Base-by-base conservation (phyloP, 306 rosid genomes). In the Coriaria nepalensis region DNA sequence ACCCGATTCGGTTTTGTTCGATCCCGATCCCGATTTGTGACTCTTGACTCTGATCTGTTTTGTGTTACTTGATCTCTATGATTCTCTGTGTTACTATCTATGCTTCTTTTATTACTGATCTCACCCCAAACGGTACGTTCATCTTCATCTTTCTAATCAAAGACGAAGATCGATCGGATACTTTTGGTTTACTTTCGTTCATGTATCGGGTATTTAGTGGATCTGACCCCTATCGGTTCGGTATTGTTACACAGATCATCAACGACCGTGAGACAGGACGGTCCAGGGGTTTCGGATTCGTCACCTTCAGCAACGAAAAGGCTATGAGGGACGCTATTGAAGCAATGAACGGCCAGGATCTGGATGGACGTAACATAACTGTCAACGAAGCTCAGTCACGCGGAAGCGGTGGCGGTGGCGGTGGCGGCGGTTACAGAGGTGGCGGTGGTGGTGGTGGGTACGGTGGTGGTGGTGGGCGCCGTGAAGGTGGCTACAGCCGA, bases 251-350 rank as follows among this genome's bases (percentile, higher is more conserved):
- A n/a, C 59, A 90, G 95, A 79, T 90, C 9, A 86, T 90, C 34
- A 85, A 72, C 38, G 95, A 90, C 52, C 95, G 95, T 6, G 98
- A 90, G 53, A 90, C 98, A 7, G 94, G 98, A 2, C 74, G 98
- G 36, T 85, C 98, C 0, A 81, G 98, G 40, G 95, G 98, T 0
- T 90, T 90, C 9, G 95, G 95, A 59, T 90, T 90, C 46, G 98
- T 90, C 0, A 90, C 98, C 40, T 90, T 85, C 68, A 12, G 67
- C 2, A 35, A 67, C n/a, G 94, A 90, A 68, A 69, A 90, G 41
- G 40, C 93, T 0, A 81, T 90, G 98, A 77, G 61, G 45, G 80
- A 74, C 1, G 98, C 98, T 0, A 90, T 90, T 4, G 95, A 90
- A 6, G 93, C 62, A 4, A 85, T 90, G 98, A 90, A 90, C 40